Evolutionary conservation across 352 stramenopile genomes (phyloP).

Genomic region (Phytopythium mirpurense): DNA sequence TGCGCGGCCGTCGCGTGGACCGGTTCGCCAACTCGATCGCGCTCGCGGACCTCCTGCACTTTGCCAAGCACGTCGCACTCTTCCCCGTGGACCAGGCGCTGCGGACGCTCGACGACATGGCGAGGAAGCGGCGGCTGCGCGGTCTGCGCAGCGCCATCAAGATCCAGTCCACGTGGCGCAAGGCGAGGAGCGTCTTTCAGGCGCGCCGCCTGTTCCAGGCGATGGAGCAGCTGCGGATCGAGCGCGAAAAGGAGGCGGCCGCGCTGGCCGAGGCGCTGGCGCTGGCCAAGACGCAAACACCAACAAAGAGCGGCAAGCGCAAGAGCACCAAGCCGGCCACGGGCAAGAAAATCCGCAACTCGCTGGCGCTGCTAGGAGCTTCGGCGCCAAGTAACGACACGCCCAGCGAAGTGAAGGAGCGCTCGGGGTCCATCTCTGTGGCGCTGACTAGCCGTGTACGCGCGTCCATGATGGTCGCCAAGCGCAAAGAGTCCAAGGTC

Average conservation of each 20-base stretch:
- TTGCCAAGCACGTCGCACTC: conserved; percentile 61
- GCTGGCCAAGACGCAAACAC: background rate
- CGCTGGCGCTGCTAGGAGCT: background rate
- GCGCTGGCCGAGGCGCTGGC: conserved; percentile 13
- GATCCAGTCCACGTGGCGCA: conserved; percentile 57
- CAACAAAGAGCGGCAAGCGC: conserved; percentile 10
- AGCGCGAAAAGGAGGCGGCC: conserved; percentile 40
- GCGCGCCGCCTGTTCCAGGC: conserved; percentile 33
- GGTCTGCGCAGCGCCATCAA: conserved; percentile 47
- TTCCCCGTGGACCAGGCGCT: conserved; percentile 65
- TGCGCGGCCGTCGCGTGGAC: conserved; percentile 19
- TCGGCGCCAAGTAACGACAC: background rate
- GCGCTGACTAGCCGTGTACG: conserved; percentile 5
- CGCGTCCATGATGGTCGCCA: conserved; percentile 9
- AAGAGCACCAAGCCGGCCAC: conserved; percentile 3
- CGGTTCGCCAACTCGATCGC: conserved; percentile 30
- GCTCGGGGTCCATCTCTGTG: background rate
- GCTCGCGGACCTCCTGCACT: conserved; percentile 57
- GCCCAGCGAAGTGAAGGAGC: background rate
- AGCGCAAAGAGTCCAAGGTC: conserved; percentile 15
- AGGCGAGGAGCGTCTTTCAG: conserved; percentile 32
- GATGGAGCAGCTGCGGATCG: conserved; percentile 35
- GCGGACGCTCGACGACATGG: conserved; percentile 46
- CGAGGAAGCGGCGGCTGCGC: conserved; percentile 42
- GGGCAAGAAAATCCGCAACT: conserved; percentile 5